Conservation (phyloP, 2,329 filamentous ascomycete genomes). For the Bipolaris oryzae region DNA sequence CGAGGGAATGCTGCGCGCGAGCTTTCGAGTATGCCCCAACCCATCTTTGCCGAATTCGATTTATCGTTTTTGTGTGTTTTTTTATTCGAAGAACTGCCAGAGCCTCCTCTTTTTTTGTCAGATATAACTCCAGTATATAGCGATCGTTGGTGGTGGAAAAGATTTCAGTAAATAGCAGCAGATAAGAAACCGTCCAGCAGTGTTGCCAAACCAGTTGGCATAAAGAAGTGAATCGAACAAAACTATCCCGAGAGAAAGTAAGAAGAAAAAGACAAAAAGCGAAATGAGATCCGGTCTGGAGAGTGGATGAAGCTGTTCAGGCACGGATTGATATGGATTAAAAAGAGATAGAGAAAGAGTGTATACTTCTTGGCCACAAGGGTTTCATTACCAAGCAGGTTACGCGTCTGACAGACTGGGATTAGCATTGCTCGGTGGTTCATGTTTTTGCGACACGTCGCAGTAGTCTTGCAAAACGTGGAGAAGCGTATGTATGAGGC, state of each 20-base stretch:
- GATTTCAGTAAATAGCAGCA: background rate
- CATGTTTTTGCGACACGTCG: conserved; percentile 10
- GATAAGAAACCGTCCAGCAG: conserved; percentile 18
- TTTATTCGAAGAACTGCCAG: background rate
- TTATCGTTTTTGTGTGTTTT: background rate
- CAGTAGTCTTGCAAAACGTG: conserved; percentile 10
- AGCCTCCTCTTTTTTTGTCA: background rate
- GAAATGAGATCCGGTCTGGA: conserved; percentile 9
- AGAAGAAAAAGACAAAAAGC: conserved; percentile 1
- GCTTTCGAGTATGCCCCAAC: conserved; percentile 22
- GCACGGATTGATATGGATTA: conserved; percentile 6
- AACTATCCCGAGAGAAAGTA: background rate
- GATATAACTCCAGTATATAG: background rate
- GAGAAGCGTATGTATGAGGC: background rate
- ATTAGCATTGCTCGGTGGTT: conserved; percentile 13
- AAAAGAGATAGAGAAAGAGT: background rate
- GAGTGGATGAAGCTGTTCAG: conserved; percentile 1
- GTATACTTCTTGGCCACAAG: conserved; percentile 8
- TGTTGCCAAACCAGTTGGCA: conserved; percentile 14
- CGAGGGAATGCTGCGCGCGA: conserved; percentile 10
- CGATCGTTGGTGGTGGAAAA: background rate
- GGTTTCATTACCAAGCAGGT: conserved; percentile 1
- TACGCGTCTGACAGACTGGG: conserved; percentile 14
- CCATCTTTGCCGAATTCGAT: conserved; percentile 5
- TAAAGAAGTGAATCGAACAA: conserved; percentile 10